Evolutionary conservation across 306 rosid species (phyloP).

Genomic region (Cucumis hystrix): DNA sequence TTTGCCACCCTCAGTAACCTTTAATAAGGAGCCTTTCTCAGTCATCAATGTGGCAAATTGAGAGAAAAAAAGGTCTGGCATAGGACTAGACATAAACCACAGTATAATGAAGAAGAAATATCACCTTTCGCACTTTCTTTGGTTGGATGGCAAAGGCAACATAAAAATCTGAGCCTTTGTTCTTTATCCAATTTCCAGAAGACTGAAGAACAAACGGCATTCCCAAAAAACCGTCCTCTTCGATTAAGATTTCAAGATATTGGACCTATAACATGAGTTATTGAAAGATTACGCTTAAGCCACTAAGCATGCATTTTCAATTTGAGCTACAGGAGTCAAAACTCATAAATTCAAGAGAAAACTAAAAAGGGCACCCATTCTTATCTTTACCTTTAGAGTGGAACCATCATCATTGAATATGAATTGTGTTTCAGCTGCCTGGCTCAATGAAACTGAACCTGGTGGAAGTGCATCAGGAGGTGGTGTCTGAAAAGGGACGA

Average conservation of each 20-base stretch:
- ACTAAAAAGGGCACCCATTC: conserved; percentile 10
- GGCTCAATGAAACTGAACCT: conserved; percentile 50
- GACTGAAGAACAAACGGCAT: conserved; percentile 64
- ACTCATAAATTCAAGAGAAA: conserved; percentile 11
- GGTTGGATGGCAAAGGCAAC: conserved; percentile 38
- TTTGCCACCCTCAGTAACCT: conserved; percentile 62
- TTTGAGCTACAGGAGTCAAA: conserved; percentile 8
- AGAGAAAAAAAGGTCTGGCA: not conserved
- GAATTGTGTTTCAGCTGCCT: conserved; percentile 58
- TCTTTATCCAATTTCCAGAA: conserved; percentile 72
- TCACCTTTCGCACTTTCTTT: conserved; percentile 57
- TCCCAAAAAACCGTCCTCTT: conserved; percentile 57
- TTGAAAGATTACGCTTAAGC: conserved; percentile 17
- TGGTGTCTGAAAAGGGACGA: conserved; percentile 55
- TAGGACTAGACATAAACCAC: conserved; percentile 11
- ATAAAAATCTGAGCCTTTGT: conserved; percentile 62
- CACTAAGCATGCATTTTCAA: conserved; percentile 5
- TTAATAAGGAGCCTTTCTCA: conserved; percentile 12
- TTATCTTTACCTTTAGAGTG: conserved; percentile 34
- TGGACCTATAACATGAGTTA: conserved; percentile 52
- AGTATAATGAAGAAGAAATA: conserved; percentile 12
- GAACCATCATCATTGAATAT: conserved; percentile 28
- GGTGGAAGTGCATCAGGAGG: conserved; percentile 48
- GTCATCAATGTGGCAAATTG: conserved; percentile 15
- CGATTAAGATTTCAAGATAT: conserved; percentile 50